Base-by-base conservation (phyloP, 1,284 basidiomycete species). In the Sparassis latifolia region DNA sequence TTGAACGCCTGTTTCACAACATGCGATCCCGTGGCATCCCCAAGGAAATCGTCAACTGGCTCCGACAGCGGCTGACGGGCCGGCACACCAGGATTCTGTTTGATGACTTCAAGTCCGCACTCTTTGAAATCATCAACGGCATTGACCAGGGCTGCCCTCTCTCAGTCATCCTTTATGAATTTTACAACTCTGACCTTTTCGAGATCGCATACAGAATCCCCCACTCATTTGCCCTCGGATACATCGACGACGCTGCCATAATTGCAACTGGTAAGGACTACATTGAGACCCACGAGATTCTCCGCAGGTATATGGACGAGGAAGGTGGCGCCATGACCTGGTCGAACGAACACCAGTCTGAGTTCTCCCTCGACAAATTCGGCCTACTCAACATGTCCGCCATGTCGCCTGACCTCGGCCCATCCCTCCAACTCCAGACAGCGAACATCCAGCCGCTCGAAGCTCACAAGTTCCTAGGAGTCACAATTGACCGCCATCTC, bases 91-190 rank as follows among this genome's bases (percentile, higher is more conserved):
- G 28, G 0, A 54, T 71, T 4, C 38, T 32, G 1, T 69, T 70
- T 40, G 59, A 71, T 38, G 59, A 70, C 54, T 67, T 54, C 51
- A 39, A n/a, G 2, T 68, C 66, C 0, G 45, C 53, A 0, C 41
- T 30, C 0, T 59, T 67, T 5, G 45, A 47, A 0, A 63, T 72
- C 4, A 20, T 49, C 30, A 66, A 57, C 43, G 65, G 70, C 0
- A 59, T 69, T 2, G 61, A 63, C 38, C 69, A 71, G 49, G 68
- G 68, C 3, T 66, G 64, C 54, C 65, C 67, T 3, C 54, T 64
- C 10, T 70, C 69, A 0, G 55, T 62, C 2, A 61, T 70, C 0
- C 45, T 62, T 0, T 71, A 63, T 50, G 52, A 62, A 0, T 65
- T 70, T 51, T 74, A 70, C 60, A 71, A 68, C 42, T 56, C 20